Evolutionary conservation across 352 stramenopile genomes (phyloP).

Genomic region (Globisporangium paroecandrum): DNA sequence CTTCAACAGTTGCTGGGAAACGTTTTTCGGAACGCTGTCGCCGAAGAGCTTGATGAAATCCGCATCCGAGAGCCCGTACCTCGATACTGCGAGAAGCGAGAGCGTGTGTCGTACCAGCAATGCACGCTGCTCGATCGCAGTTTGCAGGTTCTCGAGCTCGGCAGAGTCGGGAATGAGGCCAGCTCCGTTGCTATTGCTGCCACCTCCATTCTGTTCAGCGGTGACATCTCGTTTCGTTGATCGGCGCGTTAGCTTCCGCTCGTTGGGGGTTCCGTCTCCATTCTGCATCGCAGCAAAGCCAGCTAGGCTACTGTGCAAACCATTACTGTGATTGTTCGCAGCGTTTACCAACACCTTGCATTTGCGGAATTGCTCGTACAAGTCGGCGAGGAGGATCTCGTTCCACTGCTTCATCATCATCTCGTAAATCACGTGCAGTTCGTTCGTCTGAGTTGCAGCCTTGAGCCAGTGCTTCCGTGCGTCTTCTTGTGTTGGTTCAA

Average conservation of each 20-base stretch:
- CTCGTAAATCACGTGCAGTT: slow-evolving; percentile 58
- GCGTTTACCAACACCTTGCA: slow-evolving; percentile 18
- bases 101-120: slow-evolving; percentile 70
- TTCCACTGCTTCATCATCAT: slow-evolving; percentile 79
- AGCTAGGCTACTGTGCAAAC: background rate
- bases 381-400: slow-evolving; percentile 53
- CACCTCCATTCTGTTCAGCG: background rate
- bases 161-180: slow-evolving; percentile 16
- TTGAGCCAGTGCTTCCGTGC: slow-evolving; percentile 46
- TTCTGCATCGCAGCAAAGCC: background rate
- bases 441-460: slow-evolving; percentile 27
- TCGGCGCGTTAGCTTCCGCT: slow-evolving; percentile 13
- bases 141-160: slow-evolving; percentile 54
- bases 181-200: background rate
- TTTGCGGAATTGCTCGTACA: slow-evolving; percentile 35
- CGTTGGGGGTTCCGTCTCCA: background rate
- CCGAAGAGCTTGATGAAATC: slow-evolving; percentile 64
- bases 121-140: slow-evolving; percentile 59
- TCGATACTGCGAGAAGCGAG: slow-evolving; percentile 62
- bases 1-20: slow-evolving; percentile 41
- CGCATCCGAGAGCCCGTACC: slow-evolving; percentile 63
- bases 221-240: slow-evolving; percentile 8
- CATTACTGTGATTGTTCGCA: background rate
- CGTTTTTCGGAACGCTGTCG: slow-evolving; percentile 34
- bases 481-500: slow-evolving; percentile 26